These are phyloP conservation scores for Acephala macrosclerotiorum DNA, from an alignment of 2,329 filamentous ascomycete genomes.

Conservation along the genomic window DNA sequence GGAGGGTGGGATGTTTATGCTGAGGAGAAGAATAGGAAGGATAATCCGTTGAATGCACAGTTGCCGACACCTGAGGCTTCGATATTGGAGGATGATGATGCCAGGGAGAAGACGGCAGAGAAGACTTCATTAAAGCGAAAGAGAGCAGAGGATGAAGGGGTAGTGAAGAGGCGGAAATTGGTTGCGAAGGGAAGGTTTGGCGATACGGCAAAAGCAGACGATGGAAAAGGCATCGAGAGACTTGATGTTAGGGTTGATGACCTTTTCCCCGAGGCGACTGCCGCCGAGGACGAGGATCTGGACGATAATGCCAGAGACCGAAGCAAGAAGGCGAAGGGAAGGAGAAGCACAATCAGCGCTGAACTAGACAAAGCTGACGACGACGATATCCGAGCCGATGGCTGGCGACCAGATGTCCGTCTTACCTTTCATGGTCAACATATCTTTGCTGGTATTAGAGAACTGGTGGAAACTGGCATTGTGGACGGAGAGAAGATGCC, in stretches of 20 bases:
- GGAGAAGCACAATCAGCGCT: slow-evolving; percentile 37
- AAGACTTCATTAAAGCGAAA: slow-evolving; percentile 40
- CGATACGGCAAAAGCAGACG: slow-evolving; percentile 58
- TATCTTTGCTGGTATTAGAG: slow-evolving; percentile 81
- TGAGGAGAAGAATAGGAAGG: slow-evolving; percentile 53
- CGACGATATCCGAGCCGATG: slow-evolving; percentile 40
- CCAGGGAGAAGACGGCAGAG: slow-evolving; percentile 15
- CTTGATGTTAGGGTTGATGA: slow-evolving; percentile 68
- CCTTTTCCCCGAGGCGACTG: slow-evolving; percentile 52
- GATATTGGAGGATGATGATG: slow-evolving; percentile 49
- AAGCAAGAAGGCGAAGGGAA: slow-evolving; percentile 41
- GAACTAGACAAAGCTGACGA: slow-evolving; percentile 40
- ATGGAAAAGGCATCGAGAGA: slow-evolving; percentile 67
- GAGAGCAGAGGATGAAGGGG: slow-evolving; percentile 43
- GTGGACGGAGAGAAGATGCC: slow-evolving; percentile 83
- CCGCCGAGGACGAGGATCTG: slow-evolving; percentile 28
- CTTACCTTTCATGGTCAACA: slow-evolving; percentile 78
- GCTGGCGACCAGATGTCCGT: slow-evolving; percentile 65
- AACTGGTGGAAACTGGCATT: slow-evolving; percentile 78
- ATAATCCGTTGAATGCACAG: slow-evolving; percentile 59
- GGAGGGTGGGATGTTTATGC: slow-evolving; percentile 85
- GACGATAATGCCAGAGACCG: slow-evolving; percentile 24
- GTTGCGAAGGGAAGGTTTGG: slow-evolving; percentile 77
- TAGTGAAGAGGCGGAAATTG: slow-evolving; percentile 64
- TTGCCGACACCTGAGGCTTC: slow-evolving; percentile 47